These are phyloP conservation scores for Lodderomyces oxycetoniae DNA, from an alignment of 1,139 yeast species.

Conservation along the genomic window DNA sequence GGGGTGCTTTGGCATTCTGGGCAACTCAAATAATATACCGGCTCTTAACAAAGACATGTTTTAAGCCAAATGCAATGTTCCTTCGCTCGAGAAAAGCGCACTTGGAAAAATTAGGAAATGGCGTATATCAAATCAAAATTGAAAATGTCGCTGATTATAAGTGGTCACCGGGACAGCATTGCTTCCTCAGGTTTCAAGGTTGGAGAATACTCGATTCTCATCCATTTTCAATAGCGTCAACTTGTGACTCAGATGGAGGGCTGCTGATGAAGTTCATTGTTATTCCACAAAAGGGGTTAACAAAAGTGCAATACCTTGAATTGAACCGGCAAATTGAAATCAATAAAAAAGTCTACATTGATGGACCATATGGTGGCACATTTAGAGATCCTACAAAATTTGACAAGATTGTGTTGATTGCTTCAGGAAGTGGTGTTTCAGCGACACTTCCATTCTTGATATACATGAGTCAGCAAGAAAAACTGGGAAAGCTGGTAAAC, in stretches of 20 bases:
- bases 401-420: slow-evolving; percentile 40
- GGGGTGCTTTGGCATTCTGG: slow-evolving; percentile 58
- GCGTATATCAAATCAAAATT: slow-evolving; percentile 40
- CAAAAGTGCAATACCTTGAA: slow-evolving; percentile 28
- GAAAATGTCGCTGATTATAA: slow-evolving; percentile 32
- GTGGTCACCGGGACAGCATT: slow-evolving; percentile 63
- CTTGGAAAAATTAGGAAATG: slow-evolving; percentile 26
- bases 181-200: slow-evolving; percentile 48
- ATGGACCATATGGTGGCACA: slow-evolving; percentile 65
- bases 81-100: slow-evolving; percentile 45
- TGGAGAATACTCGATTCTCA: slow-evolving; percentile 50
- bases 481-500: too few species aligned
- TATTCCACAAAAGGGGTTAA: slow-evolving; percentile 50
- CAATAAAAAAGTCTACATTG: slow-evolving; percentile 40
- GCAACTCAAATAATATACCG: slow-evolving; percentile 49
- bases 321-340: slow-evolving; percentile 21
- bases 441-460: slow-evolving; percentile 49
- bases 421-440: slow-evolving; percentile 55
- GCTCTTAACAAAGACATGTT: slow-evolving; percentile 46
- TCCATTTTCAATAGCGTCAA: slow-evolving; percentile 55
- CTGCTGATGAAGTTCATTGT: slow-evolving; percentile 43
- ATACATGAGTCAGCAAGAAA: slow-evolving; percentile 9
- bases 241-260: slow-evolving; percentile 18
- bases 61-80: slow-evolving; percentile 40
- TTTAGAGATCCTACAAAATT: slow-evolving; percentile 47